Conservation (phyloP, 306 rosid genomes). For the Ceratonia siliqua region DNA sequence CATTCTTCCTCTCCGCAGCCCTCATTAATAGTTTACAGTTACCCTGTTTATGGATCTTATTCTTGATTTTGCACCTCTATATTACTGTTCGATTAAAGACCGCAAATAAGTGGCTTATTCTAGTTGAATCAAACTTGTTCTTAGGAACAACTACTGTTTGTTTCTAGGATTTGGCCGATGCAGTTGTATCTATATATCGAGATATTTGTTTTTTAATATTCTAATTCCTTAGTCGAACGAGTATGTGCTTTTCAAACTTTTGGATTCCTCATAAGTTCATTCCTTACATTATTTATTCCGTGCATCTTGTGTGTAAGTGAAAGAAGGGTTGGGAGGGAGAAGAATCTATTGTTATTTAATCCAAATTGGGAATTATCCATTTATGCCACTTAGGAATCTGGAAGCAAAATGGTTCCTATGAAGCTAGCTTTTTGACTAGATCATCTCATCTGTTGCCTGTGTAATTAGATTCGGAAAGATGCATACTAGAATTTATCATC, state of each 20-base stretch:
- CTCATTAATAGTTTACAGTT: no score
- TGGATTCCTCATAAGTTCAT: not conserved
- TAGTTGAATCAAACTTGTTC: conserved; percentile 26
- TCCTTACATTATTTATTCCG: not conserved
- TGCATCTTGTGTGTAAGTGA: not conserved
- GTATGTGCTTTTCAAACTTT: conserved; percentile 13
- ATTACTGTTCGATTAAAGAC: conserved; percentile 21
- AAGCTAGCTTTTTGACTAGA: conserved; percentile 12
- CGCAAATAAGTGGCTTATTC: conserved; percentile 20
- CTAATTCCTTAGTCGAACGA: not conserved
- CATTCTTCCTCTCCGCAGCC: no score
- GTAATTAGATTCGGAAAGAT: not conserved
- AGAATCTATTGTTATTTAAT: conserved; percentile 17
- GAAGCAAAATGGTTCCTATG: not conserved
- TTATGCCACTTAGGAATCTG: conserved; percentile 10
- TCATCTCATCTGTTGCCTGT: not conserved
- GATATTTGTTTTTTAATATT: not conserved
- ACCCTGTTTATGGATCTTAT: conserved; percentile 33
- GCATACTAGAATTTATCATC: not conserved
- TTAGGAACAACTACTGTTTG: not conserved
- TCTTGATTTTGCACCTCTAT: not conserved
- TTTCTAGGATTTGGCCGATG: not conserved
- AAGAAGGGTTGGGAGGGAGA: not conserved
- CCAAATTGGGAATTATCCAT: not conserved
- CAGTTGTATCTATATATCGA: not conserved